These are phyloP conservation scores for Colletotrichum sidae DNA, from an alignment of 2,329 filamentous ascomycete genomes.

Conservation along the genomic window DNA sequence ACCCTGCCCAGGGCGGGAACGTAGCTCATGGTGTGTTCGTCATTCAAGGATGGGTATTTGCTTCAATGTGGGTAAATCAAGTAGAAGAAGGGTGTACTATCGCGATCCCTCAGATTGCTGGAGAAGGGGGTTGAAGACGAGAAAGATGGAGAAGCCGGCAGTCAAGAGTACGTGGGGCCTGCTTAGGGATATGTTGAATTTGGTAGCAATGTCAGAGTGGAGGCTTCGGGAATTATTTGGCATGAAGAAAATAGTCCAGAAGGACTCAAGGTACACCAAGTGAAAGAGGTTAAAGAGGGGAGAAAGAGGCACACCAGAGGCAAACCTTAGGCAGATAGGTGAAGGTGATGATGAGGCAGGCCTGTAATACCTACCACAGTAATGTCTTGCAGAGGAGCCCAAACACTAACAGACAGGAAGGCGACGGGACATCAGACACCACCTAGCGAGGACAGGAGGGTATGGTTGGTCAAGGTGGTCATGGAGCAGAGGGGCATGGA, in stretches of 20 bases:
- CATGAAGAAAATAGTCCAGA: not conserved
- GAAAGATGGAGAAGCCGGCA: no score
- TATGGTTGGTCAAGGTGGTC: conserved; percentile 14
- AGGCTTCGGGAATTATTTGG: not conserved
- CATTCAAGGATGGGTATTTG: conserved; percentile 31
- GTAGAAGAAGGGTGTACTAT: no score
- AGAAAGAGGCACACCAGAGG: not conserved
- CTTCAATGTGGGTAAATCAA: not conserved
- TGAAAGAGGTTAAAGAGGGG: no score
- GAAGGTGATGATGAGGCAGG: conserved; percentile 7
- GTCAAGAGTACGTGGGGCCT: no score
- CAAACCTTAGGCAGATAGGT: conserved; percentile 7
- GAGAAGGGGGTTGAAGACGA: no score
- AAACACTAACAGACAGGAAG: conserved; percentile 21
- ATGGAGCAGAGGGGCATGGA: conserved; percentile 9
- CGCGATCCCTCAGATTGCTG: no score
- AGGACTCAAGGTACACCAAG: not conserved
- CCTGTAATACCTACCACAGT: conserved; percentile 8
- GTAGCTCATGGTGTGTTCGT: conserved; percentile 45
- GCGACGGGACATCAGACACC: not conserved
- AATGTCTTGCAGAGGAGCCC: not conserved
- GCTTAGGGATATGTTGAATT: no score
- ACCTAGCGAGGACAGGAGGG: conserved; percentile 1
- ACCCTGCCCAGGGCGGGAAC: conserved; percentile 50
- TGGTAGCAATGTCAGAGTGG: not conserved